These are phyloP conservation scores for Linanthus parryae DNA, from an alignment of 148 eudicot species.

Conservation along the genomic window DNA sequence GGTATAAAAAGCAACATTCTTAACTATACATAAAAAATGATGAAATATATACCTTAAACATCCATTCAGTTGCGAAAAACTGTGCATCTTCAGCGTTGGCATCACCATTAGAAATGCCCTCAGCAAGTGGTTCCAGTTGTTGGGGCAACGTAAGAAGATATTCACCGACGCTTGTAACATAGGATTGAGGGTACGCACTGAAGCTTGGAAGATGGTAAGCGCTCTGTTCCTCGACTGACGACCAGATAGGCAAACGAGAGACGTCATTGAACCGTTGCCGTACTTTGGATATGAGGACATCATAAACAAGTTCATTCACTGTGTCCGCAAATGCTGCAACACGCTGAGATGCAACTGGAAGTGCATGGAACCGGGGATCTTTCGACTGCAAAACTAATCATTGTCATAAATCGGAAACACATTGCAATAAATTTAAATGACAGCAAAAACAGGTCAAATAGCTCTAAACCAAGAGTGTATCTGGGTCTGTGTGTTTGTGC, in stretches of 20 bases:
- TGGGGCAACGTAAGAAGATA: conserved; percentile 97
- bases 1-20: too few relatives aligned
- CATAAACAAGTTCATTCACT: conserved; percentile 92
- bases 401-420: too few relatives aligned
- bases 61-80: conserved; percentile 75
- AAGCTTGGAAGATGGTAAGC: conserved; percentile 82
- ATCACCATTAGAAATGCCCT: conserved; percentile 73
- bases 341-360: conserved; percentile 83
- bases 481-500: too few relatives aligned
- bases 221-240: conserved; percentile 69
- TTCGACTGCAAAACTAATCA: conserved; percentile 73
- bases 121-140: conserved; percentile 93
- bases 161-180: conserved; percentile 87
- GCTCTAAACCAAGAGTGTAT: too few relatives aligned
- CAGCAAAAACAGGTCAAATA: too few relatives aligned
- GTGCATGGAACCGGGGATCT: conserved; percentile 97
- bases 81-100: conserved; percentile 82
- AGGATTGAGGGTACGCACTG: conserved; percentile 83
- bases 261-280: conserved; percentile 75
- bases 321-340: conserved; percentile 82
- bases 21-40: background rate
- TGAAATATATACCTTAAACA: conserved; percentile 63
- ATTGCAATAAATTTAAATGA: too few relatives aligned
- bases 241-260: conserved; percentile 80
- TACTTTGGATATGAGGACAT: conserved; percentile 88